A percentile compares a stretch with the other conserved stretches of the same genome.
phyloP scores from a whole-genome alignment of 805 yeast genomes.

The Ogataea angusta region DNA sequence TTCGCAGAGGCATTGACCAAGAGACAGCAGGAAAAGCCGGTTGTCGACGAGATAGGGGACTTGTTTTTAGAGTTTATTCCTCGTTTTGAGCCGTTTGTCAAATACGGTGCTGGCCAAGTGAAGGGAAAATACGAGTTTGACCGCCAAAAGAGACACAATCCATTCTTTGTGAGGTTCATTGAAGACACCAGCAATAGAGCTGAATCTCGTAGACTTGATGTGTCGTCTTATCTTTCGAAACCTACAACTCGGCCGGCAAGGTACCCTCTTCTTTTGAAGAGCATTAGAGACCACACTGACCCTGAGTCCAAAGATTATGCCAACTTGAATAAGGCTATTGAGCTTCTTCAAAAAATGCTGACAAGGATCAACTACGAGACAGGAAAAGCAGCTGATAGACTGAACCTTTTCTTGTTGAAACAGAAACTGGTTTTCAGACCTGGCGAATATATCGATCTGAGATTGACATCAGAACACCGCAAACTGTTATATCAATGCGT shows the following conservation, averaged over 20 bases:
- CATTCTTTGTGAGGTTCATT: conserved; percentile 88
- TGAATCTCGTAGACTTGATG: conserved; percentile 84
- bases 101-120: conserved; percentile 91
- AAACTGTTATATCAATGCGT: conserved; percentile 76
- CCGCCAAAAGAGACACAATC: conserved; percentile 85
- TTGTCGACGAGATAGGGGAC: conserved; percentile 84
- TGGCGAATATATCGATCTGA: conserved; percentile 83
- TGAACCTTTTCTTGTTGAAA: conserved; percentile 80
- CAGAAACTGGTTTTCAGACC: conserved; percentile 78
- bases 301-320: conserved; percentile 72
- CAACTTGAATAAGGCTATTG: conserved; percentile 68
- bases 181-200: conserved; percentile 85
- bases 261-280: conserved; percentile 79
- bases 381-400: conserved; percentile 91
- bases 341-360: conserved; percentile 70
- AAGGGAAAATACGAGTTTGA: conserved; percentile 95
- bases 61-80: conserved; percentile 80
- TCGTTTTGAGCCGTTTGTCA: conserved; percentile 85
- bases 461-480: conserved; percentile 77
- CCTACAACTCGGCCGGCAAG: conserved; percentile 96
- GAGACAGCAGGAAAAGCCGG: conserved; percentile 81
- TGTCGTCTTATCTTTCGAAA: conserved; percentile 88
- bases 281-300: conserved; percentile 77
- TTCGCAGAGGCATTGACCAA: conserved; percentile 87
- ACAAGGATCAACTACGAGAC: conserved; percentile 79